A percentile compares a stretch with the other conserved stretches of the same genome.
These are phyloP conservation scores for Fusarium tricinctum DNA, from an alignment of 2,329 filamentous ascomycete genomes.

Conservation along the genomic window DNA sequence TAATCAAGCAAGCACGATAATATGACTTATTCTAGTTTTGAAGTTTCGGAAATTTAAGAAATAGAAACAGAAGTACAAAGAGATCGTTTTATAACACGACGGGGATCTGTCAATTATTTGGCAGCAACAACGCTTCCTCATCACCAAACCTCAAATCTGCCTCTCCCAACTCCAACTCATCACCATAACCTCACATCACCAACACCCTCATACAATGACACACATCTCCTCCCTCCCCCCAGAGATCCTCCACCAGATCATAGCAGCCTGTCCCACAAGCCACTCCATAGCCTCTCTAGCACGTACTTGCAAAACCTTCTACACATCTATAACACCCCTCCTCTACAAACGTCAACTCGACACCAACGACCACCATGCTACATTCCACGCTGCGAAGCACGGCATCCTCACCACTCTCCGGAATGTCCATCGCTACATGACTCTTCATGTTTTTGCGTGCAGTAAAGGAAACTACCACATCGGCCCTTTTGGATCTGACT, in stretches of 20 bases:
- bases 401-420: not conserved
- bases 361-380: constrained; percentile 14
- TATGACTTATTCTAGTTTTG: too few relatives aligned
- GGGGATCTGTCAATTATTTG: too few relatives aligned
- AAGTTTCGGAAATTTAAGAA: too few relatives aligned
- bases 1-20: too few relatives aligned
- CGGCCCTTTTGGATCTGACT: not conserved
- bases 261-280: constrained; percentile 3
- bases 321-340: constrained; percentile 10
- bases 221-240: not conserved
- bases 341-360: constrained; percentile 31
- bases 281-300: not conserved
- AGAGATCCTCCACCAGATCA: constrained; percentile 5
- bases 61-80: too few relatives aligned
- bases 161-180: not conserved
- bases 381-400: constrained; percentile 27
- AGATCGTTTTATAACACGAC: too few relatives aligned
- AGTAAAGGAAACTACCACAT: constrained; percentile 3
- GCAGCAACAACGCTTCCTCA: not conserved
- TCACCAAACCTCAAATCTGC: not conserved
- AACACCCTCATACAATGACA: not conserved
- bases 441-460: not conserved
- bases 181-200: not conserved
- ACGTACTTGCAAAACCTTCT: constrained; percentile 3
- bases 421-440: constrained; percentile 2